Evolutionary conservation across 1,284 basidiomycete genomes (phyloP), one percentile per base, ranked within the genome.

Genomic region (Heliocybe sulcata): DNA sequence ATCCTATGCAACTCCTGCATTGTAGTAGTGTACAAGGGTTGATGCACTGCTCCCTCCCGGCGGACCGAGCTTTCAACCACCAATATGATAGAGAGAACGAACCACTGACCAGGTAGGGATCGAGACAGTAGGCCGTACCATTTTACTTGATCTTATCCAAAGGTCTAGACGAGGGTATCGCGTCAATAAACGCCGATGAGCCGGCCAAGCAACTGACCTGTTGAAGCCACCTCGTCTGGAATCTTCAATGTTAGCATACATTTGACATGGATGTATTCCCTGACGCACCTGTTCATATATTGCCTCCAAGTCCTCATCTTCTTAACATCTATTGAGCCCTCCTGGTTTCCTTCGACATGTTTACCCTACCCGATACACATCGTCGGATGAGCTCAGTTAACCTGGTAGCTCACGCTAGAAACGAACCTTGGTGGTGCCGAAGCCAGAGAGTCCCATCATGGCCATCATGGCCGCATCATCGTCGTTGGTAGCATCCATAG

Each of bases 261-360:
- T 8, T 10, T 51, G 29, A 23, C n/a, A 38, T 29, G 25, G 2
- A 31, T 49, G 49, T 56, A 42, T 38, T 31, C 4, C 12, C 29
- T 12, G 12, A 63, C 77, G 49, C 59, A 88, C 87, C 89, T 79
- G 66, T 95, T 95, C 92, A 95, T 95, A 68, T 95, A 95, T 71
- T 98, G 95, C 60, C 95, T 77, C 94, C 95, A 98, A 26, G 93
- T 96, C 54, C 95, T 79, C 60, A 86, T 82, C 72, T 94, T 93
- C 79, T 95, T 95, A 63, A 97, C 73, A 54, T 86, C 71, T 1
- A 81, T 82, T 1, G 61, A 66, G 31, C 94, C 94, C 60, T 87
- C 83, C 68, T 94, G 89, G 60, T 95, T 94, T 23, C 90, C 92
- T 56, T 79, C 76, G 35, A 93, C 88, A 53, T 77, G 80, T 64